Conservation (phyloP, 768 basidiomycete genomes). For the Lactarius psammicola region DNA sequence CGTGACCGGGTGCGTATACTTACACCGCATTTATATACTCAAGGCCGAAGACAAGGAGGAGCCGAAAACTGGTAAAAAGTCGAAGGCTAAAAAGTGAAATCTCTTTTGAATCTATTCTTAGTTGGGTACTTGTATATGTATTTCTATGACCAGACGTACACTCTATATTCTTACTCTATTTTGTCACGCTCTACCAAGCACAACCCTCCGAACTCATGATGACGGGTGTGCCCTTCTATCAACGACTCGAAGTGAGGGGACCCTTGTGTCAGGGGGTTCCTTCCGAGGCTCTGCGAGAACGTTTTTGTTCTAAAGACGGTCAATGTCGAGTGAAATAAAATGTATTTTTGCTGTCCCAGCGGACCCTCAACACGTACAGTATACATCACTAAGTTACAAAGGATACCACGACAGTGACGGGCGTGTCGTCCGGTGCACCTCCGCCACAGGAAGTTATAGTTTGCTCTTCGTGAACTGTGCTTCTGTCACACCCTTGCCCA, state of each 20-base stretch:
- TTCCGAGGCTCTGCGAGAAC: too few species aligned
- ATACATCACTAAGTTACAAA: not conserved
- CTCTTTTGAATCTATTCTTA: slow-evolving; percentile 2
- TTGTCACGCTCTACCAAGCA: not conserved
- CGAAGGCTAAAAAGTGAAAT: slow-evolving; percentile 41
- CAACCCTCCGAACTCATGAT: not conserved
- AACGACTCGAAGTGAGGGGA: too few species aligned
- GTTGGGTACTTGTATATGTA: slow-evolving; percentile 13
- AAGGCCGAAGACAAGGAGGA: slow-evolving; percentile 40
- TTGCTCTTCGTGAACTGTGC: slow-evolving; percentile 65
- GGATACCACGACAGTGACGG: not conserved
- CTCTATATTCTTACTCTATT: not conserved
- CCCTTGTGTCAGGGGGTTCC: too few species aligned
- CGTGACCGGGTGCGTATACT: not conserved
- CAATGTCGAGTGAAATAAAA: not conserved
- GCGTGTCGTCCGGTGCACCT: not conserved
- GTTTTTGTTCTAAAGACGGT: too few species aligned
- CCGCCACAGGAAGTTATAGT: slow-evolving; percentile 36
- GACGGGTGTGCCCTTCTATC: too few species aligned
- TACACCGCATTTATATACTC: not conserved
- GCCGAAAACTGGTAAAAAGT: slow-evolving; percentile 40
- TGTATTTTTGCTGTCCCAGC: not conserved
- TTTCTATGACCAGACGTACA: not conserved
- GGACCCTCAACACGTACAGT: not conserved
- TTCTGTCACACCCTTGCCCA: slow-evolving; percentile 96